Evolutionary conservation across 2,329 filamentous ascomycete genomes (phyloP).

Genomic region (Fusarium sp.): DNA sequence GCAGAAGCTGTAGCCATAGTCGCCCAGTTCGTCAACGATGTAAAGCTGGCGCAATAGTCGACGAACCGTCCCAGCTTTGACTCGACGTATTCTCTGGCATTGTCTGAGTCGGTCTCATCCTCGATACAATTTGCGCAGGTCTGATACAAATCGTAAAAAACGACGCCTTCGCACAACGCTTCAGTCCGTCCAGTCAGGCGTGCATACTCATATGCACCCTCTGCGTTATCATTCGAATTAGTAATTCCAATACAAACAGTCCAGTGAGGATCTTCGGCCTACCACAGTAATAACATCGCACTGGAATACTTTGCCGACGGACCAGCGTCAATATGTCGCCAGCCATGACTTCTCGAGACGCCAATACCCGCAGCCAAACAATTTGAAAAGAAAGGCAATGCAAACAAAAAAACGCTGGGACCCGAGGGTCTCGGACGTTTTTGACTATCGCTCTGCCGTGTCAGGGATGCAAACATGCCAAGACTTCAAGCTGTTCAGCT

Average conservation of each 20-base stretch:
- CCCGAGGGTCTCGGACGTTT: not conserved
- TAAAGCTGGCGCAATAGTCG: not conserved
- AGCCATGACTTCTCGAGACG: not conserved
- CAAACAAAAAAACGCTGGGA: not conserved
- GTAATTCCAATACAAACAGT: not conserved
- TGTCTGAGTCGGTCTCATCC: not conserved
- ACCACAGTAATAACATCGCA: not conserved
- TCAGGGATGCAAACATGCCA: not conserved
- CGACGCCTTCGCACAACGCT: not conserved
- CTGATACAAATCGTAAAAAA: not conserved
- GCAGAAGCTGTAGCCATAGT: not conserved
- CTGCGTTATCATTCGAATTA: not conserved
- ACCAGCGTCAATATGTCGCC: not conserved
- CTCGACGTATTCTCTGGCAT: not conserved
- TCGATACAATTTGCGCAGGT: not conserved
- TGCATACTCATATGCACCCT: not conserved
- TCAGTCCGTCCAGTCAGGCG: not conserved
- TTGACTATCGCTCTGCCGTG: not conserved
- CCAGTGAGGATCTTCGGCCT: not conserved
- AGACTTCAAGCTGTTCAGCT: constrained; percentile 1
- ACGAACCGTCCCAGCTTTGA: not conserved
- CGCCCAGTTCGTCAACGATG: not conserved
- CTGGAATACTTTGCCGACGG: not conserved
- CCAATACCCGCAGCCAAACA: not conserved
- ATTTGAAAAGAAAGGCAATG: not conserved